Evolutionary conservation across 495 filamentous ascomycete species (phyloP), one percentile per base, ranked within the genome.

Genomic region (Acidiella bohemica): DNA sequence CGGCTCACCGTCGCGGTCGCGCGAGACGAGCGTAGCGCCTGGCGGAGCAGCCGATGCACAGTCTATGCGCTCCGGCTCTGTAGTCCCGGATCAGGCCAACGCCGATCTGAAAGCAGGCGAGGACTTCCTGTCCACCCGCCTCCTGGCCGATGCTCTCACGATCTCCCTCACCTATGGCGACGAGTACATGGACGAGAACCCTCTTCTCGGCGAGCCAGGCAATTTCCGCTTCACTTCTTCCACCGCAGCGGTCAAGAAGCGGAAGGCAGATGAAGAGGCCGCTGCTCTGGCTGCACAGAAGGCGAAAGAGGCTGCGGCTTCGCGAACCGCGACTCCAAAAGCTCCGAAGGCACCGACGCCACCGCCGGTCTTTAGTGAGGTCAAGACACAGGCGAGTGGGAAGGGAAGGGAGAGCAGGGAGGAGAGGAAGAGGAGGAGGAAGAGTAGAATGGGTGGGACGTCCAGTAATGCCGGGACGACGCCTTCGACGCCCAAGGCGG

Each of bases 131-230:
- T 53, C 48, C 46, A 25, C 44, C 5, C 44, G 53, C 14, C 28
- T 57, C 19, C 53, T 62, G 37, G 22, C 50, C 11, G 12, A 51
- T 8, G 53, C 47, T n/a, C 43, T 60, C 17, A 19, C 33, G 2
- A 44, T 54, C 29, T 18, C 51, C 13, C 21, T 44, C 29, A 28
- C 39, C 11, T 58, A 53, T 47, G 47, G 45, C 22, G 36, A 50
- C 33, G 87, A 96, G 38, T 93, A 74, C 59, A 85, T 90, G 75
- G 85, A 97, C 59, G 85, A 93, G 56, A 90, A 78, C 49, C 84
- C 85, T 2, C 71, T 93, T 33, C 74, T 80, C 1, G 87, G 87
- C 32, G 78, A 81, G 50, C 87, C 87, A 0, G 86, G 87, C 16
- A 73, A 76, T n/a, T 93, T 93, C 60, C 77, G 80, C 39, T 66